phyloP scores from a whole-genome alignment of 148 eudicot genomes.

The Spergularia bocconei region DNA sequence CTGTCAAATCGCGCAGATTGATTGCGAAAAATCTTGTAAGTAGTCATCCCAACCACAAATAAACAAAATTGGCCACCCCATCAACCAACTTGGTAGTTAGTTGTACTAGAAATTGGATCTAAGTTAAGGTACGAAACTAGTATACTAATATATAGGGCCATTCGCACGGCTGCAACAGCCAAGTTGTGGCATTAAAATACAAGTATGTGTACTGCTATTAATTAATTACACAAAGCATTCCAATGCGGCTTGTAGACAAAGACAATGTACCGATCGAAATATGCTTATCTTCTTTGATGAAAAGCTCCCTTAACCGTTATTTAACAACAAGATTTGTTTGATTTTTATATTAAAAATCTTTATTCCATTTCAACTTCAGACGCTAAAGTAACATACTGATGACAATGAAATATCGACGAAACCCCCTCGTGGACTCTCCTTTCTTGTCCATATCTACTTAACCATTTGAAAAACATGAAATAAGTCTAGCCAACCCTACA shows the following conservation, averaged over 20 bases:
- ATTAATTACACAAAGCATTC: conserved; percentile 14
- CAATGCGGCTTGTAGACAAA: conserved; percentile 23
- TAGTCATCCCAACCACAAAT: no score
- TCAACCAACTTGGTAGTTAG: no score
- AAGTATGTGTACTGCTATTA: conserved; percentile 4
- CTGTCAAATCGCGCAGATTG: no score
- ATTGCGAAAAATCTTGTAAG: no score
- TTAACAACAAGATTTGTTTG: conserved; percentile 8
- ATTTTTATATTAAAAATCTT: not conserved
- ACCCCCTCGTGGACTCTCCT: conserved; percentile 11
- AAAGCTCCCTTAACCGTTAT: conserved; percentile 20
- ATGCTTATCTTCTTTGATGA: conserved; percentile 34
- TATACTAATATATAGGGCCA: no score
- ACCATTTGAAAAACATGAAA: not conserved
- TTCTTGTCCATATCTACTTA: conserved; percentile 10
- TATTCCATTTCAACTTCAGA: conserved; percentile 21
- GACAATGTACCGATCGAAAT: conserved; percentile 29
- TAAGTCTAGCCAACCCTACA: conserved; percentile 11
- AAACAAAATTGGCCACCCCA: no score
- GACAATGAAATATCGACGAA: conserved; percentile 28
- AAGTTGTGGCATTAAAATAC: not conserved
- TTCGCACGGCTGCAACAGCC: no score
- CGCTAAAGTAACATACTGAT: conserved; percentile 28
- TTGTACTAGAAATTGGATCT: no score
- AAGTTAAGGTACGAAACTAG: no score